Evolutionary conservation across 129 eudicot genomes (phyloP), one percentile per base, ranked within the genome.

Genomic region (Artemisia annua): DNA sequence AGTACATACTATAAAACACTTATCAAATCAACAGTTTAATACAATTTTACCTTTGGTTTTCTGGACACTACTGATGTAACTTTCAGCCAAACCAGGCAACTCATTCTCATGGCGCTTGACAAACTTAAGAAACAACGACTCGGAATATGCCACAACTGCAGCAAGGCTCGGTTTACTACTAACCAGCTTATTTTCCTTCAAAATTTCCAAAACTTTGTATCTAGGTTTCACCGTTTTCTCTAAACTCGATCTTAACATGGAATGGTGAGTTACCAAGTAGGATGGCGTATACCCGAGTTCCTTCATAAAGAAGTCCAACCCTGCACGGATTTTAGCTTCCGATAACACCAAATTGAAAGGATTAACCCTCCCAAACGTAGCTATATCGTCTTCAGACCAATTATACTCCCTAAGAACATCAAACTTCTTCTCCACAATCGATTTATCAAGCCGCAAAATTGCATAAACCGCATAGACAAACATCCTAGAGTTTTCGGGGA

Each of bases 291-390:
- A 79, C 5, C 77, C 52, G 11, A 83, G 28, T 18, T 79, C 75
- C 65, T 70, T 65, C 83, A 71, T 83, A 59, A 74, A 79, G 67
- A 75, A 83, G 3, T 65, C 53, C 78, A 79, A 70, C 15, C 12
- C 68, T n/a, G 49, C 78, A 19, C 39, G 14, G 14, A 83, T 43
- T 51, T 65, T 69, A 15, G 64, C 67, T 49, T 83, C 81, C 2
- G 81, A 65, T 17, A 46, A 17, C 11, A 7, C 19, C 51, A 83
- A 14, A 70, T 20, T 28, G 24, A 10, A 28, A 7, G 87, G 87
- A 28, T 28, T 48, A 61, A 28, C 54, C 69, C 59, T 70, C 8
- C 52, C 18, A 75, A 79, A 54, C 0, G 58, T 75, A 26, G 0
- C 17, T 28, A 79, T 70, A 19, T 75, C 78, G 10, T n/a, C 51